Evolutionary conservation across 1,284 basidiomycete species (phyloP), one percentile per base, ranked within the genome.

Genomic region (Sporisorium graminicola): DNA sequence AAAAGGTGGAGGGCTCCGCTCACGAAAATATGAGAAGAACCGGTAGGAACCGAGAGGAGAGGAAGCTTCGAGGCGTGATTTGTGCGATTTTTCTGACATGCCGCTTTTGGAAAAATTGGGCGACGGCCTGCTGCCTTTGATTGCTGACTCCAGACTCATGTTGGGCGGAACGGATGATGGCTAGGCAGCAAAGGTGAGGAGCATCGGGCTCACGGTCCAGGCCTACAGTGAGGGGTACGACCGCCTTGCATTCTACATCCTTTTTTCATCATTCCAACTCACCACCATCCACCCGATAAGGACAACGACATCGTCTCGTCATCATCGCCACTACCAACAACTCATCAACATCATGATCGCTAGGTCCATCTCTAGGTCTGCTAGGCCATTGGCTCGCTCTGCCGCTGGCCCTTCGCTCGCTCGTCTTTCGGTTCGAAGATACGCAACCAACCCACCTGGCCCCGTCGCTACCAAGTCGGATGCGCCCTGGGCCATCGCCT

Each of bases 401-500:
- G 53, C 40, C 29, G 61, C 65, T 27, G 55, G 47, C 29, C 56
- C 69, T 43, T 62, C 59, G 55, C 40, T 65, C 20, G 53, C 46
- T 20, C 59, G 61, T 56, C 56, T 62, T 9, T 40, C 70, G 10
- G 65, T 58, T 13, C 65, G 71, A 10, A 46, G 50, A 46, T 68
- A 68, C 46, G 71, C 65, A 42, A 50, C 61, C 35, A 62, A 52
- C 46, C 43, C 65, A 18, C 37, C 62, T 22, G 14, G 33, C 14
- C 27, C 59, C 26, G 27, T 58, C 31, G 33, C 62, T 22, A 12
- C 27, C n/a, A 68, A 65, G 46, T 64, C 54, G 33, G 78, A 79
- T 46, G 58, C 72, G 16, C 71, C 74, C 47, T 79, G 78, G 78
- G 74, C 74, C 42, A 70, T 79, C 52, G 66, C 67, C 31, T 79